Conservation (phyloP, 2,329 filamentous ascomycete genomes). For the Penicillium sp. region DNA sequence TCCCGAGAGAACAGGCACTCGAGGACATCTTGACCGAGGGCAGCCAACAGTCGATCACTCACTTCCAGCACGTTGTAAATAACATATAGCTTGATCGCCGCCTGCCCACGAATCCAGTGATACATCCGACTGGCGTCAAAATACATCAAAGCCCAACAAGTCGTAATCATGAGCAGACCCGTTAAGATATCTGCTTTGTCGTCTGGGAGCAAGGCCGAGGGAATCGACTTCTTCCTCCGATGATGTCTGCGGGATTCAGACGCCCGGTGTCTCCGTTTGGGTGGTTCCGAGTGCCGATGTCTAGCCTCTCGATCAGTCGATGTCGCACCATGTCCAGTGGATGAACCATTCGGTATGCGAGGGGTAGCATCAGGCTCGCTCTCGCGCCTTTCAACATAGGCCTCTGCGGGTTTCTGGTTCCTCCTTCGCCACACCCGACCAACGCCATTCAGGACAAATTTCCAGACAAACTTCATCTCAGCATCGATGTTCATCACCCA, state of each 20-base stretch:
- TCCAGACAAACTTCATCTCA: conserved; percentile 69
- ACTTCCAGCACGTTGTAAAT: conserved; percentile 97
- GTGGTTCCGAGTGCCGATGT: conserved; percentile 16
- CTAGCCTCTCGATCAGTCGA: conserved; percentile 24
- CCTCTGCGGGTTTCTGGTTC: conserved; percentile 25
- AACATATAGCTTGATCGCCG: conserved; percentile 96
- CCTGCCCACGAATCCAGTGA: conserved; percentile 92
- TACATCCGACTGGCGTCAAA: conserved; percentile 98
- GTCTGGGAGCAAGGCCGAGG: conserved; percentile 78
- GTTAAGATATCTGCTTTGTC: conserved; percentile 96
- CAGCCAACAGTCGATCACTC: conserved; percentile 82
- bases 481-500: conserved; percentile 70
- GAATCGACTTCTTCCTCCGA: conserved; percentile 75
- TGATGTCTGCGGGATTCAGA: conserved; percentile 51
- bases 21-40: conserved; percentile 90
- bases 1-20: conserved; percentile 94
- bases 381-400: conserved; percentile 13
- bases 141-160: conserved; percentile 79
- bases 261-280: conserved; percentile 28
- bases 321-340: conserved; percentile 13
- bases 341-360: conserved; percentile 15
- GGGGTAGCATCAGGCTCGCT: conserved; percentile 22
- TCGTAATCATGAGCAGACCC: conserved; percentile 81
- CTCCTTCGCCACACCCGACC: conserved; percentile 73
- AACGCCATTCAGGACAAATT: conserved; percentile 75